phyloP scores from a whole-genome alignment of 129 eudicot species.

The Helianthus tuberosus region DNA sequence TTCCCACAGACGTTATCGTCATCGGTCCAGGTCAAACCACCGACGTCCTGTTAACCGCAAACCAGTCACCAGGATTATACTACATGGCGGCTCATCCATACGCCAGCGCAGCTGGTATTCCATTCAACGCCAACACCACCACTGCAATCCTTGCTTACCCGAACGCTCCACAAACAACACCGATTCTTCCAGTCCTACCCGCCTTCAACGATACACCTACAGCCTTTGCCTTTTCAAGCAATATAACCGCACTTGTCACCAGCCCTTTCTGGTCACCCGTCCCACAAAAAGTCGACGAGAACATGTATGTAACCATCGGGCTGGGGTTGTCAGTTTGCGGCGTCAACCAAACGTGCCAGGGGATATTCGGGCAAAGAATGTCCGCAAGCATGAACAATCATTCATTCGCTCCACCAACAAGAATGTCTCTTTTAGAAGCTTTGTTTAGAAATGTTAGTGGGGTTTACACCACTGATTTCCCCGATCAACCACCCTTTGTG shows the following conservation, averaged over 20 bases:
- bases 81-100: slow-evolving; percentile 80
- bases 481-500: slow-evolving; percentile 43
- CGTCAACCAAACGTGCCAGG: slow-evolving; percentile 39
- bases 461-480: slow-evolving; percentile 66
- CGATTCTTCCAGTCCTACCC: slow-evolving; percentile 57
- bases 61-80: slow-evolving; percentile 53
- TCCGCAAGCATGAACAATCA: slow-evolving; percentile 76
- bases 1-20: slow-evolving; percentile 59
- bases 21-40: slow-evolving; percentile 75
- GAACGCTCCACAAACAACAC: slow-evolving; percentile 26
- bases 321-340: slow-evolving; percentile 57
- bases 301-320: slow-evolving; percentile 64
- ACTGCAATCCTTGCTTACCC: slow-evolving; percentile 58
- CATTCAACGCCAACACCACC: slow-evolving; percentile 48
- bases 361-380: slow-evolving; percentile 46
- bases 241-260: slow-evolving; percentile 57
- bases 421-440: slow-evolving; percentile 60
- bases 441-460: slow-evolving; percentile 45
- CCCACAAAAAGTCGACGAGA: slow-evolving; percentile 51
- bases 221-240: slow-evolving; percentile 43
- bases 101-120: slow-evolving; percentile 31
- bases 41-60: slow-evolving; percentile 64
- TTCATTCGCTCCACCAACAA: slow-evolving; percentile 55
- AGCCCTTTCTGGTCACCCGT: slow-evolving; percentile 54
- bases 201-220: slow-evolving; percentile 64